Conservation (phyloP, 2,329 filamentous ascomycete species). For the Penicillium glabrum region DNA sequence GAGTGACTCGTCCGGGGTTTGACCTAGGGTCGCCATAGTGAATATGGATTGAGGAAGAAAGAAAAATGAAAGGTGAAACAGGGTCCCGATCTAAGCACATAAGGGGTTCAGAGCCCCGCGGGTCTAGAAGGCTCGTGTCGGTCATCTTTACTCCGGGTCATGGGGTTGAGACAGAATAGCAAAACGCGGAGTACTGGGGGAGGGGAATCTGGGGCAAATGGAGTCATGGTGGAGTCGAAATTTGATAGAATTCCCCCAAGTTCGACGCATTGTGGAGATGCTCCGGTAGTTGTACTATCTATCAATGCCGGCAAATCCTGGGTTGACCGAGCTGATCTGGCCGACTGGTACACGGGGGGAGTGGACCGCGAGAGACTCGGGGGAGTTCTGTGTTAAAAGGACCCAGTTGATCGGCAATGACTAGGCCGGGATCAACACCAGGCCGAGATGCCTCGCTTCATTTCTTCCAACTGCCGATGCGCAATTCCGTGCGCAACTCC, state of each 20-base stretch:
- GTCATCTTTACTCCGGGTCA: neutral
- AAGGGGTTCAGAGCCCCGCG: neutral
- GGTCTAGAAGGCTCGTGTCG: neutral
- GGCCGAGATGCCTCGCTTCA: constrained; percentile 7
- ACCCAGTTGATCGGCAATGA: neutral
- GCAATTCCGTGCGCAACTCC: neutral
- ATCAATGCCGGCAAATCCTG: neutral
- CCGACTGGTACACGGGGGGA: neutral
- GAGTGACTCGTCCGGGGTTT: neutral
- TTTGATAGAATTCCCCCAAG: neutral
- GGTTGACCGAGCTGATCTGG: neutral
- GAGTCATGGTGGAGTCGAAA: neutral
- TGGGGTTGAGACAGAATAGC: neutral
- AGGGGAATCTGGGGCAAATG: neutral
- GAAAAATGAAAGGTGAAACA: neutral
- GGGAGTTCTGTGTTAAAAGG: neutral
- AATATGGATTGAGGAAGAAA: neutral
- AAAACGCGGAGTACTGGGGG: neutral
- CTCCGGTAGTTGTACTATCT: neutral
- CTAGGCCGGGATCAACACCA: neutral
- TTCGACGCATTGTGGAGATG: neutral
- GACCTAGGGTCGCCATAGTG: constrained; percentile 3
- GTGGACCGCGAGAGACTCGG: neutral
- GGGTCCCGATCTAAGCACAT: neutral
- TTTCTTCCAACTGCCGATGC: constrained; percentile 8